Evolutionary conservation across 148 eudicot genomes (phyloP).

Genomic region (Rhododendron ferrugineum): DNA sequence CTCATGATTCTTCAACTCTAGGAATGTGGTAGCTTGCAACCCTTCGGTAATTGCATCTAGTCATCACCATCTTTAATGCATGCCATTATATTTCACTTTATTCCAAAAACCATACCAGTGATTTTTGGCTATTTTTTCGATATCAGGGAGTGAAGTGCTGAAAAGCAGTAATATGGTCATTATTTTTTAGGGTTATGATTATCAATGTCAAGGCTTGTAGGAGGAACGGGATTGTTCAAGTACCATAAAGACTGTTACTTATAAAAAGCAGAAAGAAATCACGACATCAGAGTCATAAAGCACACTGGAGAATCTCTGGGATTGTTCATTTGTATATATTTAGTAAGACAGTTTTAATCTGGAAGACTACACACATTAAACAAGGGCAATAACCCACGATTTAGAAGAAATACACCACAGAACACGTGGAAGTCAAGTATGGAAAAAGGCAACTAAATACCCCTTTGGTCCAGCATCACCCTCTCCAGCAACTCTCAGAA

Average conservation of each 20-base stretch:
- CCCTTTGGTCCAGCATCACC: constrained; percentile 99
- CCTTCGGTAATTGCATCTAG: background rate
- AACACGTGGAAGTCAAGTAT: background rate
- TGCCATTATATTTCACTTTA: background rate
- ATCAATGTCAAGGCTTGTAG: constrained; percentile 3
- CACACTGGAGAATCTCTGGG: background rate
- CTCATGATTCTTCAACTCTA: background rate
- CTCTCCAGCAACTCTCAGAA: constrained; percentile 92
- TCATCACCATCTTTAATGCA: background rate
- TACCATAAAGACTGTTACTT: background rate
- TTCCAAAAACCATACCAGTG: background rate
- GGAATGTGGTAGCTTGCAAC: background rate
- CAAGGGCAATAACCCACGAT: background rate
- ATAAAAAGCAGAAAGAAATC: background rate
- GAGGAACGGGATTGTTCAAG: background rate
- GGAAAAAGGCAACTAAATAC: constrained; percentile 36
- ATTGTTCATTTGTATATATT: background rate
- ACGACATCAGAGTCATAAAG: background rate
- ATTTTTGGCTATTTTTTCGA: background rate
- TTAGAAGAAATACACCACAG: background rate
- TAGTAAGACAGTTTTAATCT: background rate
- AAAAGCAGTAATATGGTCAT: background rate
- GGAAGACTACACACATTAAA: background rate
- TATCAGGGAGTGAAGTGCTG: background rate
- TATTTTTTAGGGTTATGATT: background rate